Evolutionary conservation across 2,329 filamentous ascomycete species (phyloP).

Genomic region (Emergomyces pasteurianus): DNA sequence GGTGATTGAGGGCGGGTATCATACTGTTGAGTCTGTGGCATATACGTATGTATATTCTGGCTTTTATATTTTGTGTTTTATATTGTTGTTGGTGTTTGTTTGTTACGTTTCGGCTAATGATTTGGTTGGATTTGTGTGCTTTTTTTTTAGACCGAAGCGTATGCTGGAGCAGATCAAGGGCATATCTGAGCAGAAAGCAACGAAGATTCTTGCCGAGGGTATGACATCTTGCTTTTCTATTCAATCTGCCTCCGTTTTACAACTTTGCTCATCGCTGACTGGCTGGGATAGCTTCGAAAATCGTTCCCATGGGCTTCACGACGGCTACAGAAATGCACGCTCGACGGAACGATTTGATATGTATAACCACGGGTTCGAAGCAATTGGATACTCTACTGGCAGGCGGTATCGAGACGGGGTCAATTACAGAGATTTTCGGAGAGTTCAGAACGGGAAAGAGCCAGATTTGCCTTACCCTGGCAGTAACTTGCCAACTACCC

Average conservation of each 20-base stretch:
- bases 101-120: background rate
- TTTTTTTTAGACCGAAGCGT: slow-evolving; percentile 48
- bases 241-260: background rate
- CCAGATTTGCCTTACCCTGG: slow-evolving; percentile 97
- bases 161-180: slow-evolving; percentile 91
- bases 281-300: slow-evolving; percentile 59
- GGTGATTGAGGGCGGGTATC: slow-evolving; percentile 80
- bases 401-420: slow-evolving; percentile 91
- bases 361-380: slow-evolving; percentile 95
- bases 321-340: slow-evolving; percentile 99
- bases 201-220: slow-evolving; percentile 85
- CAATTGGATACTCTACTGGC: slow-evolving; percentile 90
- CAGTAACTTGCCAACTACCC: slow-evolving; percentile 91
- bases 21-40: slow-evolving; percentile 90
- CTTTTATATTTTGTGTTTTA: background rate
- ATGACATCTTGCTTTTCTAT: slow-evolving; percentile 12
- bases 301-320: slow-evolving; percentile 98
- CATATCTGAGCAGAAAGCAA: slow-evolving; percentile 92
- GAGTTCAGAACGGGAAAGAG: slow-evolving; percentile 98
- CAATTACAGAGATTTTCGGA: slow-evolving; percentile 94
- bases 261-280: background rate
- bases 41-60: slow-evolving; percentile 59
- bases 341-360: slow-evolving; percentile 90
- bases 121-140: background rate
- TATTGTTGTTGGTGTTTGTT: background rate